Evolutionary conservation across 345 rosid genomes (phyloP), one percentile per base, ranked within the genome.

Genomic region (Moringa oleifera): DNA sequence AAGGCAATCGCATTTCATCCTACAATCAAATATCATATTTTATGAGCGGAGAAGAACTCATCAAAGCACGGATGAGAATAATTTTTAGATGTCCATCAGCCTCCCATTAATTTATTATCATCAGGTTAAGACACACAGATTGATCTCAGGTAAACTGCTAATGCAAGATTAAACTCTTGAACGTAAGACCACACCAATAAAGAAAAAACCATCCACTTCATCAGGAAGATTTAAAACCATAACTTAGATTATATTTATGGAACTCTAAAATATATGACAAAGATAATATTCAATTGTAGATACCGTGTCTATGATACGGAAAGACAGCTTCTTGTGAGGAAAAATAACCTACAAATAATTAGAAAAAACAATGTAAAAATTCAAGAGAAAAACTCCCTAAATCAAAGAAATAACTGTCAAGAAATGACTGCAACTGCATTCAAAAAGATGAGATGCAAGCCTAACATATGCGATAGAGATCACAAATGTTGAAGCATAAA

Each of bases 271-370:
- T 20, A 15, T 53, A 25, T 18, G 60, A 57, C 3, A 8, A 50
- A 51, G 20, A 67, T 55, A 36, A 54, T 57, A 66, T 68, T 56
- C 52, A 70, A 25, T 58, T 58, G 60, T 33, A 65, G 82, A 73
- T 85, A 93, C 98, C 74, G 96, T 87, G 86, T 93, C 98, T 59
- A 93, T 81, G 77, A 93, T 83, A 65, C 97, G 95, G 74, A 93
- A 93, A 62, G 91, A 93, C 58, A 93, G 83, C 85, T 90, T 89
- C 80, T 83, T 93, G 77, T 93, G 85, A 75, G 98, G 98, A 60
- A 93, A 93, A 73, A 89, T 71, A 47, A 93, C 98, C 97, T 93
- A 67, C 67, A 83, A 24, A 55, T 45, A 62, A 67, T 63, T 73
- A 46, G 56, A 57, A 53, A 64, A 33, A 57, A 66, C n/a, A 59